These are phyloP conservation scores for Zopfochytrium polystomum DNA, from an alignment of 371 early-diverging fungal species.

Conservation along the genomic window DNA sequence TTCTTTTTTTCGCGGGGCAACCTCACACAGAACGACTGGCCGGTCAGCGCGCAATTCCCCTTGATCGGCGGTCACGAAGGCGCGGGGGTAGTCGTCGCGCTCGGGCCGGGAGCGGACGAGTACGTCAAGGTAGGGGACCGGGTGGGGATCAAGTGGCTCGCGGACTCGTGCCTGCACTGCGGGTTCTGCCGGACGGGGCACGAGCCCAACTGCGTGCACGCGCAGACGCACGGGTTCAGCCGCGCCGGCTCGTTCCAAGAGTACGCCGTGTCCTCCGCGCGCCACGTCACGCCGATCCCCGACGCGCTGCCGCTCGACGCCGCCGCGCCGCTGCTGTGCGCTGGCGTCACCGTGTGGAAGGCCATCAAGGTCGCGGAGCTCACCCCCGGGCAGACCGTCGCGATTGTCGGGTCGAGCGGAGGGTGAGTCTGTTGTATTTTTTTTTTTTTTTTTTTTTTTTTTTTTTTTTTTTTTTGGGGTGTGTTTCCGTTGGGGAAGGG, in stretches of 20 bases:
- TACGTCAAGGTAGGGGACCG: slow-evolving; percentile 53
- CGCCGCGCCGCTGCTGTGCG: slow-evolving; percentile 64
- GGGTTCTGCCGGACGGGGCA: slow-evolving; percentile 11
- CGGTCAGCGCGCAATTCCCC: slow-evolving; percentile 62
- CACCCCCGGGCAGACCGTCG: not conserved
- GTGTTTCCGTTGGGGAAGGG: no score
- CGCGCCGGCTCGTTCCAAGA: slow-evolving; percentile 38
- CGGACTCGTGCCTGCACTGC: slow-evolving; percentile 23
- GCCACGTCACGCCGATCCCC: slow-evolving; percentile 55
- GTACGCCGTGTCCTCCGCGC: slow-evolving; percentile 32
- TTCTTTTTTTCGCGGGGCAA: no score
- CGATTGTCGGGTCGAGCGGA: not conserved
- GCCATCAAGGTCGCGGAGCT: not conserved
- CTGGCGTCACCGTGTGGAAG: slow-evolving; percentile 63
- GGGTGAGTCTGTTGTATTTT: not conserved
- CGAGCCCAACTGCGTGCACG: slow-evolving; percentile 36
- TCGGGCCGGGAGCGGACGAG: slow-evolving; percentile 47
- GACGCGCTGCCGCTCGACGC: slow-evolving; percentile 47
- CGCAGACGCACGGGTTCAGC: not conserved
- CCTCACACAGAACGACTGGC: slow-evolving; percentile 46
- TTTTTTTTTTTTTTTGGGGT: no score
- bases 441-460: not conserved
- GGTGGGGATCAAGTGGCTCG: slow-evolving; percentile 30
- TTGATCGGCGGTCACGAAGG: slow-evolving; percentile 71
- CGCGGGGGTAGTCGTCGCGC: slow-evolving; percentile 16